Evolutionary conservation across 805 yeast species (phyloP), one percentile per base, ranked within the genome.

Genomic region (Candida chilensis): DNA sequence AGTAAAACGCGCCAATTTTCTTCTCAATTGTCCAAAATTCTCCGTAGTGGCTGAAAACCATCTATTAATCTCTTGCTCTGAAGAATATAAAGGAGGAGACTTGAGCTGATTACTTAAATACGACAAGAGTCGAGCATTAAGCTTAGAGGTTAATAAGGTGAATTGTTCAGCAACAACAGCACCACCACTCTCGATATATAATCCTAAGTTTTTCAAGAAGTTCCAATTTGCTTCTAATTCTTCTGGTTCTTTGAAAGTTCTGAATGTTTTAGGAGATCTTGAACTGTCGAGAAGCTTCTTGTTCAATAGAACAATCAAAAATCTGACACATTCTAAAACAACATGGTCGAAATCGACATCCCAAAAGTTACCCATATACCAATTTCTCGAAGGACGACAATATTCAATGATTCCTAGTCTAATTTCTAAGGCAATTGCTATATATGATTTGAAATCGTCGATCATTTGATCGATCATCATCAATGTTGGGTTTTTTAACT

Each of bases 381-480:
- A 87, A 4, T 78, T 78, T 26, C 64, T 71, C 27, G 66, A 70
- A 0, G 82, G 73, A 20, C 55, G 68, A 39, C 74, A 65, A 41
- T 75, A 79, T 28, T 71, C 78, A 17, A 66, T 54, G 28, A 80
- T 69, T 0, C 85, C 74, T 34, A 71, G 73, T 47, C 86, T 78
- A 30, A 87, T 72, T 39, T 75, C 81, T 12, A 85, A 64, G 0
- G 95, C 88, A 20, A 87, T 60, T 28, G 72, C 68, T 33, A 90
- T 71, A 48, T 85, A 86, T 2, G 78, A 68, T 40, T 78, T 78
- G 48, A 90, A 81, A 49, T 86, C 95, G 27, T 75, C 87, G 37
- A 90, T 71, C 70, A 86, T 80, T 54, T 90, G 96, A 52, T 92
- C 98, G 41, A 92, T 84, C 78, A 86, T 84, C 87, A 86, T 82